Base-by-base conservation (phyloP, 2,329 filamentous ascomycete genomes). In the Aspergillus brunneoviolaceus region DNA sequence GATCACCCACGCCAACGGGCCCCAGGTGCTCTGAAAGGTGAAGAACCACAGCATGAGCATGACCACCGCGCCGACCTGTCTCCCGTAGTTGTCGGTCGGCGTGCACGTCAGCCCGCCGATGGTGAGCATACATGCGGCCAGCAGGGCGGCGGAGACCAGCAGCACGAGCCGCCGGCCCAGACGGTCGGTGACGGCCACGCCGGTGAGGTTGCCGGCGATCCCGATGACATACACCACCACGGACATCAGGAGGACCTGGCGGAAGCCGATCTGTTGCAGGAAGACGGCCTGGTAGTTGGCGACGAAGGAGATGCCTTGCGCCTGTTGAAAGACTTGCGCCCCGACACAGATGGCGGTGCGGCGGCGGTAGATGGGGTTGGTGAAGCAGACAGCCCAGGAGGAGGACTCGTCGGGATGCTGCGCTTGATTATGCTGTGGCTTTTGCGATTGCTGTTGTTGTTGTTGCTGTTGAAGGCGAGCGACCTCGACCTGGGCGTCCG, bases 1-100 rank as follows among this genome's bases (percentile, higher is more conserved):
- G 9, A 66, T 60, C 48, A 72, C 70, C 72, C 72, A 74, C n/a
- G 58, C 58, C 11, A 60, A 51, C 42, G 65, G 60, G 12, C 61
- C 65, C 65, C 64, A 66, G n/a, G 63, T 62, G 7, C 58, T 54
- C 23, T 57, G 52, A n/a, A 62, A 64, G 48, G 58, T 57, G 35
- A 63, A 54, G 27, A 63, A 63, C 60, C 60, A 64, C 6, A 64
- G 57, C 50, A 64, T 56, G 9, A 64, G 31, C 60, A 63, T 63
- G 16, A 61, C 60, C 6, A 64, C 54, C 11, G 29, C 47, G 4
- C 45, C 54, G 4, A 57, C 14, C 16, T 54, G 51, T 42, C 39
- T 25, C 1, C 31, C 27, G 16, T 54, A 47, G 12, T 3, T 35
- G 33, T 35, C 14, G 33, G 33, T 35, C 11, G 33, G 33, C 10